Evolutionary conservation across 2,329 filamentous ascomycete genomes (phyloP), one percentile per base, ranked within the genome.

Genomic region (Thermoascus crustaceus): DNA sequence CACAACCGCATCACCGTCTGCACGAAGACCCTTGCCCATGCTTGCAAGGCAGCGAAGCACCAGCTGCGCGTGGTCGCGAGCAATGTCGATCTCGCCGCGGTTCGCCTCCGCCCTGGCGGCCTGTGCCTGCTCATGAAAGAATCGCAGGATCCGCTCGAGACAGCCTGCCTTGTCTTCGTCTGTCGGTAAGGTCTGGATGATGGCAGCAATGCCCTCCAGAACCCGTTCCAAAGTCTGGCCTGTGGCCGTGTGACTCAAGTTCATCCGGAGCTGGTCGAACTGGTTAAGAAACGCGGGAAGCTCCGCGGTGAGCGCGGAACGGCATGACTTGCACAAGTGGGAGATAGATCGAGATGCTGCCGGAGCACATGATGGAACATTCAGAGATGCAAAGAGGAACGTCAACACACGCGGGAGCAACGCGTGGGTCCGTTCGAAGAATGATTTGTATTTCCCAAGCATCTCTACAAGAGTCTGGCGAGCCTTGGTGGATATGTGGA

Each of bases 341-440:
- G 60, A 53, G 22, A 68, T 65, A 5, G 66, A 66, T 18, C 58
- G 55, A 6, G 66, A 65, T 22, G 65, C 64, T 11, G 57, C 49
- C 34, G 58, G 53, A 5, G 64, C 61, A 39, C 61, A 66, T 4
- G 53, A 46, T n/a, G 54, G 52, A 32, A 62, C 52, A 21, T 61
- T 60, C 30, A 68, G 47, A 3, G 65, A 67, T 4, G 57, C 57
- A 40, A 68, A 68, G 4, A 68, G 46, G 34, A 68, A 64, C 25
- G 61, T 67, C 13, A 68, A 44, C 7, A 63, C 58, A 17, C 55
- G 48, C 1, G 63, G 54, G 21, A 68, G 53, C 19, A 65, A 44
- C 17, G 53, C 50, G 25, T 58, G 56, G 29, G 63, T 63, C 16
- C 63, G 58, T 45, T 66, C 59, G 38, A 68, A 63, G 41, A 66